Base-by-base conservation (phyloP, 345 rosid species). In the Melaleuca quinquenervia region DNA sequence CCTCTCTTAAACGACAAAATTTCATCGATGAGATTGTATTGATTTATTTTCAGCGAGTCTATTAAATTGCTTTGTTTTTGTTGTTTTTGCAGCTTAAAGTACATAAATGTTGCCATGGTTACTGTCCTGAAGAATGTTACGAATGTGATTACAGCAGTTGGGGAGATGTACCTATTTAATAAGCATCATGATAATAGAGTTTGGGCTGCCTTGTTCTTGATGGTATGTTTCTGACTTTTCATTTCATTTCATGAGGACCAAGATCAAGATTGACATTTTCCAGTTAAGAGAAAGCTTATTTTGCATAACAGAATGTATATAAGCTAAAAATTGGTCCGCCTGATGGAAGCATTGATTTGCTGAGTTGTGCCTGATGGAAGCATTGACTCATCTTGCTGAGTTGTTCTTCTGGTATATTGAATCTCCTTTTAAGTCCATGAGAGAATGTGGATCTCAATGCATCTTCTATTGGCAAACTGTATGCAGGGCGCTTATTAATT, bases 81-180 rank as follows among this genome's bases (percentile, higher is more conserved):
- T 86, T 6, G 82, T 89, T 62, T 89, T 87, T 89, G 92, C 99
- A 97, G 99, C 84, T 90, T 97, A 92, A 97, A 92, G 90, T 95
- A 96, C 90, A 97, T 97, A 85, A 97, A 95, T 90, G 98, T 97
- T n/a, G 99, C 99, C 88, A 97, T 96, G 99, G 99, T 97, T 88
- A 96, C 99, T 7, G 97, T 95, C 86, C 91, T 97, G 91, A 97
- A 97, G 96, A 97, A 97, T 91, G 98, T 97, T 75, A 96, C 99
- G 83, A 97, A 97, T 86, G 99, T 97, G 85, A 94, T 97, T 82
- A 96, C 99, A 78, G 99, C 99, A 44, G 87, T 96, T 84, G 99
- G 99, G 27, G 99, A 97, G 90, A 97, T 97, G 99, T 97, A 97
- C 90, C 90, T 97, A 56, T 96, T 97, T 89, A 90, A 87, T 74